Percentiles rank a stretch among this genome's conserved stretches.
phyloP scores from a whole-genome alignment of 805 yeast species.

The Isabelozyma rhagii region DNA sequence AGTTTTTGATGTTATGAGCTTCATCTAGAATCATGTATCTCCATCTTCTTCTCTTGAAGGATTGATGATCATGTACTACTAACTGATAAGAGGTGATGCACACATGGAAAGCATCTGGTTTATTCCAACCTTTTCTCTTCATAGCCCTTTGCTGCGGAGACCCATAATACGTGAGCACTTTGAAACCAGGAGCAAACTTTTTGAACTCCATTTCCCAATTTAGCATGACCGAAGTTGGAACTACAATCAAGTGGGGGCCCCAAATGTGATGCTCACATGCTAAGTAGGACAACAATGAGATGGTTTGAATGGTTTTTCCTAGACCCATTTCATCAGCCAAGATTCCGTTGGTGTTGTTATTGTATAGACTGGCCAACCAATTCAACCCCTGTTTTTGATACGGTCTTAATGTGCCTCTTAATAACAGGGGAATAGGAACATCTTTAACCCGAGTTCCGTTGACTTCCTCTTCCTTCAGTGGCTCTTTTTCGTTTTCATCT shows the following conservation, averaged over 20 bases:
- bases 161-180: conserved; percentile 93
- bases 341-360: conserved; percentile 91
- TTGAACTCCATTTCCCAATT: conserved; percentile 99
- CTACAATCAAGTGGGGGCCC: conserved; percentile 98
- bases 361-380: conserved; percentile 93
- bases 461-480: conserved; percentile 26
- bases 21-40: conserved; percentile 95
- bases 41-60: conserved; percentile 91
- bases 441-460: conserved; percentile 48
- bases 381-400: conserved; percentile 96
- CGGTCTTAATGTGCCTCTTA: conserved; percentile 80
- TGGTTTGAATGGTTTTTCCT: conserved; percentile 96
- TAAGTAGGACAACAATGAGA: conserved; percentile 75
- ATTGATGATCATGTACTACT: conserved; percentile 95
- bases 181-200: conserved; percentile 96
- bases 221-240: conserved; percentile 94
- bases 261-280: conserved; percentile 93
- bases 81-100: conserved; percentile 96
- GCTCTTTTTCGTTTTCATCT: conserved; percentile 11
- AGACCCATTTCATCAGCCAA: conserved; percentile 99
- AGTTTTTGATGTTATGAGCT: conserved; percentile 96
- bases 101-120: conserved; percentile 91
- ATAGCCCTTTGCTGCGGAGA: conserved; percentile 95
- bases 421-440: conserved; percentile 72
- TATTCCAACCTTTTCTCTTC: conserved; percentile 97